These are phyloP conservation scores for Phytophthora fragariaefolia DNA, from an alignment of 352 stramenopile species.

Conservation along the genomic window DNA sequence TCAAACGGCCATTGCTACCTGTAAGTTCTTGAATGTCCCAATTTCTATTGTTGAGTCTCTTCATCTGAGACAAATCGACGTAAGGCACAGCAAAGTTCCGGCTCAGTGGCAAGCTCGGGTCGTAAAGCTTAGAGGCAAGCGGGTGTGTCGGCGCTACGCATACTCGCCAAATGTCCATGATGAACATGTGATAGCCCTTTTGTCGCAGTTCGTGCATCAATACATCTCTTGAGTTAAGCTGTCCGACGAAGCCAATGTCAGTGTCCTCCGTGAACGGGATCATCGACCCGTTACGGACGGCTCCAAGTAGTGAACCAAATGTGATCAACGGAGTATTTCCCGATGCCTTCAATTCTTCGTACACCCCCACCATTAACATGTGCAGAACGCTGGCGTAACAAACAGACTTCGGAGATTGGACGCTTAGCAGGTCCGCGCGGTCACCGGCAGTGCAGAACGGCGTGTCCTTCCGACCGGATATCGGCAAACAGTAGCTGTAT, in stretches of 20 bases:
- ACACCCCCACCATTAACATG: constrained; percentile 64
- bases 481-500: constrained; percentile 56
- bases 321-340: constrained; percentile 40
- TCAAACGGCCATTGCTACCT: constrained; percentile 17
- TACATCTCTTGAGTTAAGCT: constrained; percentile 20
- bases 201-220: constrained; percentile 28
- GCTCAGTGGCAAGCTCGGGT: constrained; percentile 28
- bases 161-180: constrained; percentile 47
- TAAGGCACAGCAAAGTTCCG: constrained; percentile 40
- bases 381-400: constrained; percentile 63
- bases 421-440: constrained; percentile 50
- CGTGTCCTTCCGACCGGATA: constrained; percentile 52
- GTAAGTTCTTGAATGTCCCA: constrained; percentile 42
- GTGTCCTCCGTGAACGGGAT: constrained; percentile 69
- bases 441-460: constrained; percentile 51
- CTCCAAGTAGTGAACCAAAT: constrained; percentile 57
- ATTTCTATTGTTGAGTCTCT: constrained; percentile 18
- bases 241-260: constrained; percentile 49
- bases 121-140: constrained; percentile 43
- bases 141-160: constrained; percentile 53
- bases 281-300: constrained; percentile 52
- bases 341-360: constrained; percentile 45
- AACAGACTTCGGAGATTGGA: constrained; percentile 32
- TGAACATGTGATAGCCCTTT: constrained; percentile 66
- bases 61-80: constrained; percentile 46